Evolutionary conservation across 805 yeast species (phyloP), one percentile per base, ranked within the genome.

Genomic region (Soucietia sequanensis): DNA sequence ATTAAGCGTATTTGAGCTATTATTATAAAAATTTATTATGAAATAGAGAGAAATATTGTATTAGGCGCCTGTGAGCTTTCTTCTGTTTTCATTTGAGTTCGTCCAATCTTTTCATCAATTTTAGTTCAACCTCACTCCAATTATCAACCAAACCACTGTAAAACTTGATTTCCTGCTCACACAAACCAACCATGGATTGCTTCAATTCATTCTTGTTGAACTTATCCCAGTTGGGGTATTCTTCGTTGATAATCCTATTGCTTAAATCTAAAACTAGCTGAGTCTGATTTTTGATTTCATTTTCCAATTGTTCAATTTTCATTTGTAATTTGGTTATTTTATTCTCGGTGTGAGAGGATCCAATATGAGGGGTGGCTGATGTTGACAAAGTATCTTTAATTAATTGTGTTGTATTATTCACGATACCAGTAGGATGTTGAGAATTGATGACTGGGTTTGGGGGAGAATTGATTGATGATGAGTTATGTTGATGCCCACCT

Each of bases 121-220:
- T 56, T 16, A 35, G 21, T 66, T 62, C 85, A 7, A 76, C 77
- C 23, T 68, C 73, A 21, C 75, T 72, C 95, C 95, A 88, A 39
- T 80, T 80, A 15, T 75, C 75, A 34, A 84, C 75, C 54, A 87
- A 67, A 17, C 74, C 75, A 40, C 75, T 71, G 59, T 84, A 91
- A 52, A 85, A 88, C 18, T 74, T 71, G 36, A 86, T 78, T 58
- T 91, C 84, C 41, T 78, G 78, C 44, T 84, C 84, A 32, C 95
- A 84, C 38, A 91, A 66, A n/a, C 75, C 73, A 6, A 78, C 65
- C 62, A 91, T 70, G 2, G 95, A 75, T 20, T 72, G 70, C 51
- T 82, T 81, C 56, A 90, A 70, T 60, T 91, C 97, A 23, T 72
- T 68, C 20, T 86, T 77, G 59, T 89, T 89, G 42, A 87, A 84